Percentiles rank a stretch among this genome's conserved stretches.
These are phyloP conservation scores for Leucoagaricus sp. DNA, from an alignment of 1,284 basidiomycete species.

Conservation along the genomic window DNA sequence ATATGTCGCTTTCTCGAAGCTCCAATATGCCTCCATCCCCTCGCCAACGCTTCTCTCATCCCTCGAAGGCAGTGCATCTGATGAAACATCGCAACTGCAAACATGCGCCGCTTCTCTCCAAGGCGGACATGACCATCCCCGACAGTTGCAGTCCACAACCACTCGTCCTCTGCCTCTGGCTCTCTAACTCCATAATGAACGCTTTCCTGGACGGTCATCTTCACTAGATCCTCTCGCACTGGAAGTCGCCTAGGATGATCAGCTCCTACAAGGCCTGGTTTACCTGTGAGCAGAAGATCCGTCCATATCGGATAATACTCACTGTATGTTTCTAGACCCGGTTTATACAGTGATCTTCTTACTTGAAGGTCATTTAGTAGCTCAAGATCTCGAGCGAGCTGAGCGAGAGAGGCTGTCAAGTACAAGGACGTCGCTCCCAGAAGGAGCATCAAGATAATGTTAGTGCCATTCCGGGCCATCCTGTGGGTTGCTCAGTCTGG, in stretches of 20 bases:
- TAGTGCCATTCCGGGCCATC: slow-evolving; percentile 12
- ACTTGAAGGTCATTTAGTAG: slow-evolving; percentile 18
- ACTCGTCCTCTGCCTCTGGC: slow-evolving; percentile 34
- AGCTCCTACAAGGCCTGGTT: slow-evolving; percentile 26
- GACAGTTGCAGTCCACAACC: slow-evolving; percentile 32
- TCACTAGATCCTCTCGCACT: slow-evolving; percentile 21
- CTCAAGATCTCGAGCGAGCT: slow-evolving; percentile 21
- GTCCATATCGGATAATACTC: background rate
- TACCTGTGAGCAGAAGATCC: background rate
- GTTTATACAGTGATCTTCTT: slow-evolving; percentile 18
- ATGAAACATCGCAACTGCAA: slow-evolving; percentile 36
- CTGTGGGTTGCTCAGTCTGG: background rate
- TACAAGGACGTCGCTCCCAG: slow-evolving; percentile 22
- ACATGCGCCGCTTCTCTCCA: slow-evolving; percentile 32
- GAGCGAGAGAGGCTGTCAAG: slow-evolving; percentile 23
- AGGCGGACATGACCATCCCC: slow-evolving; percentile 37
- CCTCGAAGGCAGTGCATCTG: slow-evolving; percentile 36
- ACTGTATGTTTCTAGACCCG: slow-evolving; percentile 12
- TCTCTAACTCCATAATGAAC: slow-evolving; percentile 27
- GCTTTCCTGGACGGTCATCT: slow-evolving; percentile 30
- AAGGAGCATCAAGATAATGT: slow-evolving; percentile 19
- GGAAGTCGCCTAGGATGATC: slow-evolving; percentile 30
- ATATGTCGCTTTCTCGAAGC: slow-evolving; percentile 31
- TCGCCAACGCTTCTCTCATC: slow-evolving; percentile 27
- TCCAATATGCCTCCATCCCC: slow-evolving; percentile 23